Evolutionary conservation across 2,329 filamentous ascomycete genomes (phyloP), one percentile per base, ranked within the genome.

Genomic region (Fusarium concolor): DNA sequence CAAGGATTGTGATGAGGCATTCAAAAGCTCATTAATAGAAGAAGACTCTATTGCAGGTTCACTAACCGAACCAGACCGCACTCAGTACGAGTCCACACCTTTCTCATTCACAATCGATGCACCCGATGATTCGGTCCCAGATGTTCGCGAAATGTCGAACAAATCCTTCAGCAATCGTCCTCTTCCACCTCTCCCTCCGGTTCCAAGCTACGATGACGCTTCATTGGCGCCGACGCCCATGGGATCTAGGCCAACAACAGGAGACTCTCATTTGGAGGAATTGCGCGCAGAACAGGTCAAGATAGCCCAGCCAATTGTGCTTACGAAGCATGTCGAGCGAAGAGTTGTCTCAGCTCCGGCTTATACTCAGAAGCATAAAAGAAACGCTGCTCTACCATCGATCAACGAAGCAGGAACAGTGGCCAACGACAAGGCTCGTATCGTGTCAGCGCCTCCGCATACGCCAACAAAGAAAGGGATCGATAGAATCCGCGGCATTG

Each of bases 1-100:
- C 49, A 93, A 93, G 78, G 92, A 96, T 60, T 96, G 94, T 74
- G 94, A 98, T 74, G 92, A 96, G 74, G 94, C 94, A 2, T 97
- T 98, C 81, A 94, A 93, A 75, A 89, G 91, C 71, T 85, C 84
- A 11, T 70, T 87, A 12, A 78, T 86, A 15, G 75, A 78, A 18
- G 79, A 80, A 17, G 77, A 79, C 14, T 80, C 79, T 1, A 74
- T 76, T 28, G 77, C 74, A 17, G 76, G 75, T 31, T 78, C 77
- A 6, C 67, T 78, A 39, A 75, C 76, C 5, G 77, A 81, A 26
- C 61, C 53, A 10, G 74, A 79, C 17, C 71, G 70, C 42, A 74
- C 68, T 38, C 70, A 73, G 43, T 75, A 77, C 28, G 76, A 80
- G 56, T 76, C 78, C 4, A 83, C 79, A 6, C 81, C 82, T 1